phyloP scores from a whole-genome alignment of 75 land plant species.

The Azolla pinnata region DNA sequence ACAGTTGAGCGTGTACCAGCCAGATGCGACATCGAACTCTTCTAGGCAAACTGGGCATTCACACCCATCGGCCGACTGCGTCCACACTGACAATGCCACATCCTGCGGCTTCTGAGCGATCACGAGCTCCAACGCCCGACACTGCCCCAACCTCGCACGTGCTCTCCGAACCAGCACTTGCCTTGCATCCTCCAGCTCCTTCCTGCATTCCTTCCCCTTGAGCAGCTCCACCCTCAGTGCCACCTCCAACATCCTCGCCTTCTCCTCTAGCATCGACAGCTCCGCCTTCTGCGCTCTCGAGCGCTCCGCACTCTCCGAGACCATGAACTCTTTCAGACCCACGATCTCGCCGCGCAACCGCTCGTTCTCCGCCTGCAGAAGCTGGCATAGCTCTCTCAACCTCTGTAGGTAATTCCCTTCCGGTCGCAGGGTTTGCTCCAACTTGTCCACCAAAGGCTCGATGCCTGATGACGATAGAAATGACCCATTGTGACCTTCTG shows the following conservation, averaged over 20 bases:
- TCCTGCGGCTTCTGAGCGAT: constrained; percentile 8
- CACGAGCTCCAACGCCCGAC: neutral
- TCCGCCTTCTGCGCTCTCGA: neutral
- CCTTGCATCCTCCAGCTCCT: constrained; percentile 3
- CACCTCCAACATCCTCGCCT: neutral
- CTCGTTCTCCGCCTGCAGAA: constrained; percentile 4
- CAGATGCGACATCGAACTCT: constrained; percentile 5
- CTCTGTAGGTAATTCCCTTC: too few relatives aligned
- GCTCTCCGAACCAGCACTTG: neutral
- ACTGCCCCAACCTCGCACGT: neutral
- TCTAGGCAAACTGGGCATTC: constrained; percentile 3
- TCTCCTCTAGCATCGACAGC: neutral
- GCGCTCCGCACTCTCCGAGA: neutral
- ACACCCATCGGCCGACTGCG: neutral
- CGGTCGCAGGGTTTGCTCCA: too few relatives aligned
- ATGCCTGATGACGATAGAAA: too few relatives aligned
- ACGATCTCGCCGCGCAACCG: neutral
- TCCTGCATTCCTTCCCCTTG: neutral
- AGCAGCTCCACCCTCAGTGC: neutral
- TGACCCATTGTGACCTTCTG: too few relatives aligned
- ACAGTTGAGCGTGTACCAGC: constrained; percentile 4
- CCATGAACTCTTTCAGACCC: neutral
- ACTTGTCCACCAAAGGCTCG: too few relatives aligned
- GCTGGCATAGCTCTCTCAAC: too few relatives aligned
- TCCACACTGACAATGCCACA: neutral